Conservation (phyloP, 139 green algal genomes). For the Chlorella vulgaris region DNA sequence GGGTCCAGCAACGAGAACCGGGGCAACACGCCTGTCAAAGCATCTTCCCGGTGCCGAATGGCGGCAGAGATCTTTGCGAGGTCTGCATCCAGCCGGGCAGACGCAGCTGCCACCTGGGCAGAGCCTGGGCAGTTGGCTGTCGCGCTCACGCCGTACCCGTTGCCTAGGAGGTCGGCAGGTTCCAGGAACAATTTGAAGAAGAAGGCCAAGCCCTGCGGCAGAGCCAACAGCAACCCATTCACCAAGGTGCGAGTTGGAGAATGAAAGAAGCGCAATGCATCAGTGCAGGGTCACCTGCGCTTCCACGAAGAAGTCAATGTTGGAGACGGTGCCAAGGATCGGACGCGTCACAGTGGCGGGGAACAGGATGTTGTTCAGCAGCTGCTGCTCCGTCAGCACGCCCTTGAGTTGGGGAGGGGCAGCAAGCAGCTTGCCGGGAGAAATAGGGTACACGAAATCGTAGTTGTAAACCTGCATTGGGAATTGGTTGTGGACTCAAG, state of each 20-base stretch:
- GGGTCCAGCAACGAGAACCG: not conserved
- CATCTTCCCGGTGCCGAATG: not conserved
- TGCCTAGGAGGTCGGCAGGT: no score
- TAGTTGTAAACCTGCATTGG: not conserved
- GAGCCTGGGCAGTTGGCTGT: not conserved
- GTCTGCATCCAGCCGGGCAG: not conserved
- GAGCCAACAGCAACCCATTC: no score
- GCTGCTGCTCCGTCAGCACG: not conserved
- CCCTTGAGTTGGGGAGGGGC: not conserved
- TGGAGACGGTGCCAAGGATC: not conserved
- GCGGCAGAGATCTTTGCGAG: not conserved
- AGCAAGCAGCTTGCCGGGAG: not conserved
- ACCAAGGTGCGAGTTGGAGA: no score
- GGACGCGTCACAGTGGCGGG: not conserved
- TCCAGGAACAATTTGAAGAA: no score
- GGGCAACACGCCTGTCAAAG: not conserved
- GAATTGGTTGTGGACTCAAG: no score
- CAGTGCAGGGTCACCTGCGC: not conserved
- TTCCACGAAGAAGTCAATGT: not conserved
- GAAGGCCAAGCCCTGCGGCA: no score
- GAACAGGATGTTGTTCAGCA: not conserved
- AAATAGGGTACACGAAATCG: not conserved
- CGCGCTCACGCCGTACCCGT: no score
- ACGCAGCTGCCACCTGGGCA: not conserved
- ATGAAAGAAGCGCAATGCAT: no score